A percentile compares a stretch with the other conserved stretches of the same genome.
Evolutionary conservation across 1,284 basidiomycete species (phyloP).

Genomic region (Cutaneotrichosporon sp.): DNA sequence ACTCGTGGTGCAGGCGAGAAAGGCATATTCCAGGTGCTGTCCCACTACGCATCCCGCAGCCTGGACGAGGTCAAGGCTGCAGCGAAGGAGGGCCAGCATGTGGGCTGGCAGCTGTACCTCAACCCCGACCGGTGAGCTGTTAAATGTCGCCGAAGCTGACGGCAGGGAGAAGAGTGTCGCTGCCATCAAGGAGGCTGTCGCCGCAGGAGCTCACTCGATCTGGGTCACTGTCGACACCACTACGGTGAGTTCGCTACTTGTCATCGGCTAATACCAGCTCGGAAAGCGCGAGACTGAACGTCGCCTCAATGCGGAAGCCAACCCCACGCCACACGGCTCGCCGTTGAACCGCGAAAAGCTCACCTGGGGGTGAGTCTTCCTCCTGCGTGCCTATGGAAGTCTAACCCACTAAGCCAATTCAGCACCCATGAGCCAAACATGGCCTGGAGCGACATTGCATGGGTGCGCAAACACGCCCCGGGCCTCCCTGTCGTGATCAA

Average conservation of each 20-base stretch:
- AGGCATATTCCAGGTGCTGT: conserved; percentile 49
- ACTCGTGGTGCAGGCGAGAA: conserved; percentile 48
- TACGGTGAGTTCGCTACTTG: conserved; percentile 23
- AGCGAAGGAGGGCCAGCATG: conserved; percentile 27
- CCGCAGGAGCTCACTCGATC: conserved; percentile 46
- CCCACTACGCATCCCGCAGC: conserved; percentile 47
- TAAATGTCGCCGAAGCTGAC: background rate
- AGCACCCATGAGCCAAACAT: conserved; percentile 10
- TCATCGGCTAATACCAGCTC: conserved; percentile 13
- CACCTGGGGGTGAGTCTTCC: background rate
- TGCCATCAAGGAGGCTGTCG: conserved; percentile 44
- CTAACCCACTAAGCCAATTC: background rate
- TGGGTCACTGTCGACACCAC: conserved; percentile 52
- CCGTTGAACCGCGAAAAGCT: conserved; percentile 9
- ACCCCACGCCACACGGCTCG: conserved; percentile 14
- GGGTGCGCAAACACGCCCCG: conserved; percentile 47
- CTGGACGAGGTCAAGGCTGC: conserved; percentile 50
- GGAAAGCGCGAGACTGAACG: conserved; percentile 22
- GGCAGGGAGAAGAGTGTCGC: conserved; percentile 42
- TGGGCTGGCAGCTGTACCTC: conserved; percentile 42
- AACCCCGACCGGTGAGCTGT: conserved; percentile 27
- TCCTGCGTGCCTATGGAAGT: background rate
- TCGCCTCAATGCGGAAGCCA: conserved; percentile 12
- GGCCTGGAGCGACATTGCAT: conserved; percentile 49
- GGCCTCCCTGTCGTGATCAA: conserved; percentile 51